Evolutionary conservation across 352 stramenopile genomes (phyloP), one percentile per base, ranked within the genome.

Genomic region (Pythium graminicola): DNA sequence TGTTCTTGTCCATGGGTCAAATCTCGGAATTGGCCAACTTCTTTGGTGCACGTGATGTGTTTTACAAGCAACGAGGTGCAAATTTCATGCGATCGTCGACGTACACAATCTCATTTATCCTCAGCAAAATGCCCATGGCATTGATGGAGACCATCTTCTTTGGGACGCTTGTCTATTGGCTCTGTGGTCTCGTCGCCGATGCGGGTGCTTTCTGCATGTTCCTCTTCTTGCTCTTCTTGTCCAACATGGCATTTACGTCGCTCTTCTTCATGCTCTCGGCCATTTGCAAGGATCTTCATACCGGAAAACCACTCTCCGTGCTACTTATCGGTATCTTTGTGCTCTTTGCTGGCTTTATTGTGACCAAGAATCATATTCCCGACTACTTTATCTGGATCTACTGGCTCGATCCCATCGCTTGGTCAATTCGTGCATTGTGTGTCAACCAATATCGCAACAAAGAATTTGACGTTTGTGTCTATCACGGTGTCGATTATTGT

Each of bases 111-210:
- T 64, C 54, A 5, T 50, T 33, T 9, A n/a, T 49, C 3, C 19
- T 62, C 10, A 61, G 50, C 33, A 50, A 69, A 46, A 55, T 72
- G 31, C 48, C 67, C 47, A 28, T 71, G 44, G 27, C 47, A 62
- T 6, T 72, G 6, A 42, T 81, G 40, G 77, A 89, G 65, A 66
- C 69, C 9, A 49, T 86, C 13, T 52, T 82, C 22, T 92, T 92
- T 68, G 81, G 75, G 20, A 79, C 69, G 14, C 56, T 92, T 44
- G 46, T 87, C 11, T 92, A 28, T 60, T 93, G 70, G 62, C 81
- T 87, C 60, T 69, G 78, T 49, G 82, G 82, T 16, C 72, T 91
- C 38, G 62, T 56, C 13, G 10, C 23, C 5, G 56, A 68, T 19
- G 45, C 64, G n/a, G 27, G 17, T 13, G 57, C 72, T 23, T 89